Base-by-base conservation (phyloP, 2,329 filamentous ascomycete species). In the Botrytis byssoidea region DNA sequence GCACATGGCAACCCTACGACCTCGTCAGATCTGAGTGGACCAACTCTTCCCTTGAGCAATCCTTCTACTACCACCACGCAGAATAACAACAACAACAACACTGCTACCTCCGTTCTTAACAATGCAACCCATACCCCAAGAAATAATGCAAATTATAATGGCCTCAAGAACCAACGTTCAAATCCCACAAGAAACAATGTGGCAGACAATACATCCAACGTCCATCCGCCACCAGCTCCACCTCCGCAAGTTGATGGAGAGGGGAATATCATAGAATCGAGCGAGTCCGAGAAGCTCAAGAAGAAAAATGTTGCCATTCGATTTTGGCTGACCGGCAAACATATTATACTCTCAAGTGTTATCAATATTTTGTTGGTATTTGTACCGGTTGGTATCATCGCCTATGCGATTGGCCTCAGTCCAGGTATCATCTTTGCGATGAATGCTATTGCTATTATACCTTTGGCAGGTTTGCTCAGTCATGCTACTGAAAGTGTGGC, bases 401-500 rank as follows among this genome's bases (percentile, higher is more conserved):
- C 90, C 73, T 85, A 91, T 73, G 84, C 87, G 72, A 81, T 89
- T 42, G 80, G 83, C 16, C 84, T 85, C 75, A 85, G 86, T 71
- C 87, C 90, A 32, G 90, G 87, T 61, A 83, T 92, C 73, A 84
- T 92, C 75, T 94, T 94, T 81, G 90, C 87, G 74, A 87, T 93
- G 84, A 94, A 94, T 81, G 90, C 91, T 70, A 85, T 94, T 77
- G 92, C 92, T 78, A 92, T 94, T 79, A 88, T 94, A 74, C 92
- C 92, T 40, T 85, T 94, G 75, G 92, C 92, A 68, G 92, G 90
- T 73, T 83, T 94, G 71, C 85, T 94, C 77, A 90, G 89, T 78
- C 90, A 90, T 82, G 92, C 92, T 51, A 94, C 92, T 25, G 92
- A 94, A 83, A 91, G 89, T 73, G 92, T 94, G 74, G 91, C 92